These are phyloP conservation scores for Dissoconium aciculare DNA, from an alignment of 2,329 filamentous ascomycete species.

Conservation along the genomic window DNA sequence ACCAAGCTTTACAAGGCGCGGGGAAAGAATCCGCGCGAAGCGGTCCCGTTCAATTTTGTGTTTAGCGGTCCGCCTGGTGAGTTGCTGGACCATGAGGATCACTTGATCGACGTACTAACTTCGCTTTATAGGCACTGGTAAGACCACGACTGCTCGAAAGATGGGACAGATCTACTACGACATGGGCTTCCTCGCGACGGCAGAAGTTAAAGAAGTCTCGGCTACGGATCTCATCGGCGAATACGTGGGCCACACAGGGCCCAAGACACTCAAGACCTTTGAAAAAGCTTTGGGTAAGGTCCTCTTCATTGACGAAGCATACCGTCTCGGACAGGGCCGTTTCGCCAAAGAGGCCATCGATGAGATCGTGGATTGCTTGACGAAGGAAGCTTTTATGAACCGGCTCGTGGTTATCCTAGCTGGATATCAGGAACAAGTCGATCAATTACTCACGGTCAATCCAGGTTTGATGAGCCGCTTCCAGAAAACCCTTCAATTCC, in stretches of 20 bases:
- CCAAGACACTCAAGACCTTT: constrained; percentile 46
- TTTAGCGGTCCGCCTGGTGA: constrained; percentile 53
- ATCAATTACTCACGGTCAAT: constrained; percentile 46
- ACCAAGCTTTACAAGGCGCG: constrained; percentile 30
- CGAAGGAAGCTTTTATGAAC: constrained; percentile 41
- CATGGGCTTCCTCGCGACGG: constrained; percentile 49
- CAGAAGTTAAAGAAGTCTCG: constrained; percentile 50
- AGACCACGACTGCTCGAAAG: constrained; percentile 56
- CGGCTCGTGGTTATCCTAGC: constrained; percentile 55
- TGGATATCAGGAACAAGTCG: constrained; percentile 53
- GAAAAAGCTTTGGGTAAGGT: constrained; percentile 51
- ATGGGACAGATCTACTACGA: constrained; percentile 66
- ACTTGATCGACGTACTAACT: too few species aligned
- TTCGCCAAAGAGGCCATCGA: constrained; percentile 46
- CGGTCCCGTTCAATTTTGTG: constrained; percentile 52
- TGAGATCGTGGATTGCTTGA: constrained; percentile 38
- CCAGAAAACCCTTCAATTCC: constrained; percentile 43
- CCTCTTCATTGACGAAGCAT: constrained; percentile 59
- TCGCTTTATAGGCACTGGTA: constrained; percentile 53
- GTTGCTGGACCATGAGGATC: too few species aligned
- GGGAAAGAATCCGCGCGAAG: constrained; percentile 36
- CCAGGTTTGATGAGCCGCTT: constrained; percentile 51
- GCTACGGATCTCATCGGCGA: constrained; percentile 54
- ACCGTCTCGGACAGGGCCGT: constrained; percentile 42
- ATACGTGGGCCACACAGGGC: constrained; percentile 55